Base-by-base conservation (phyloP, 805 yeast genomes). In the Vanderwaltozyma yarrowii region DNA sequence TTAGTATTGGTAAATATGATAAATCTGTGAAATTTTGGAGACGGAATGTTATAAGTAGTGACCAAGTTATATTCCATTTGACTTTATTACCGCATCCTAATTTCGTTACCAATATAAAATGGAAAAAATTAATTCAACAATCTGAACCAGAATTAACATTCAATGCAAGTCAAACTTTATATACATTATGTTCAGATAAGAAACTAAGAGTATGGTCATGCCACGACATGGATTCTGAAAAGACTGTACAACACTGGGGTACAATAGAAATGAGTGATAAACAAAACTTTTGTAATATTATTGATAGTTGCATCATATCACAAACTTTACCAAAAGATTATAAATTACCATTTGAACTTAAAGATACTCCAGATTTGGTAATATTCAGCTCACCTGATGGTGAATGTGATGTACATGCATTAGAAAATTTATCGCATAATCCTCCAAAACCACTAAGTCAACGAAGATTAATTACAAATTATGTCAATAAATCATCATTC, bases 11-110 rank as follows among this genome's bases (percentile, higher is more conserved):
- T 0, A 64, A 63, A 30, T 73, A 70, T 53, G 95, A 85, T 54
- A 66, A 67, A 26, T 63, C 81, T 12, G 76, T 84, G 21, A 85
- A 84, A 52, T 66, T 85, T 2, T 88, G 95, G 95, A 69, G 77
- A 38, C 64, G 96, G 36, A 66, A 76, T 7, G 71, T 80, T 7
- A 83, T 77, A 50, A 86, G 81, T 25, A 69, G 71, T 20, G 76
- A 73, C 26, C 70, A 75, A 29, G 69, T 78, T 6, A 67, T 69
- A 20, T 86, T 85, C 54, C 92, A 81, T 48, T 62, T 85, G 44
- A 62, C 75, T 0, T 78, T 81, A 48, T 60, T 86, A 17, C 69
- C 74, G n/a, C 94, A 83, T 51, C 76, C 79, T 2, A 52, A 67
- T 1, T 68, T 68, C 37, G 74, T 87, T 0, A 66, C 76, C 0